Evolutionary conservation across 2,329 filamentous ascomycete species (phyloP).

Genomic region (Colletotrichum lini): DNA sequence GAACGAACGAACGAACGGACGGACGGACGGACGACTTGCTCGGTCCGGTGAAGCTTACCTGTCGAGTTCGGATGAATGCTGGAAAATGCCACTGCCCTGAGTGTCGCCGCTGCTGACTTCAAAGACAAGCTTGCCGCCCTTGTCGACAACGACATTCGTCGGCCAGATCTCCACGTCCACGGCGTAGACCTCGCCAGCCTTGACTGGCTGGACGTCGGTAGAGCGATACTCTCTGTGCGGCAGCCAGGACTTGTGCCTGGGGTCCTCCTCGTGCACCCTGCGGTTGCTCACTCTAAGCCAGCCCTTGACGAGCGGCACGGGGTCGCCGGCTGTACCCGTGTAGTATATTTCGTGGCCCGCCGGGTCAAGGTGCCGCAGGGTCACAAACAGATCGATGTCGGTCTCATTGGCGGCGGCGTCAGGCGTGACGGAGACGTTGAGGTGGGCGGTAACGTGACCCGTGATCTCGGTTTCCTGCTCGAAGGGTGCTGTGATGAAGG

Average conservation of each 20-base stretch:
- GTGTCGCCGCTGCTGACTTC: slow-evolving; percentile 71
- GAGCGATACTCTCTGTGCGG: slow-evolving; percentile 72
- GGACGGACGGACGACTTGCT: not conserved
- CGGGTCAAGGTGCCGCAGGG: slow-evolving; percentile 70
- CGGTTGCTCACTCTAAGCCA: slow-evolving; percentile 73
- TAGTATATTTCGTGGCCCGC: slow-evolving; percentile 72
- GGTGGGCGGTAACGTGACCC: slow-evolving; percentile 74
- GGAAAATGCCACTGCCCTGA: slow-evolving; percentile 71
- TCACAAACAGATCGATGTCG: slow-evolving; percentile 77
- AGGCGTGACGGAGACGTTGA: slow-evolving; percentile 75
- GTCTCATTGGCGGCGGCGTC: slow-evolving; percentile 57
- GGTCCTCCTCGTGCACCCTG: slow-evolving; percentile 65
- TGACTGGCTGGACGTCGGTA: slow-evolving; percentile 68
- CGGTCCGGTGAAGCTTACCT: slow-evolving; percentile 55
- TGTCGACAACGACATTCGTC: slow-evolving; percentile 67
- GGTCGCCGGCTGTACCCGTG: slow-evolving; percentile 76
- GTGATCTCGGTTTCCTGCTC: slow-evolving; percentile 78
- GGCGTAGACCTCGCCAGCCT: slow-evolving; percentile 67
- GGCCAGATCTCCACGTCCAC: slow-evolving; percentile 78
- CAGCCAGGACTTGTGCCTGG: slow-evolving; percentile 66
- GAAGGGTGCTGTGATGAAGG: slow-evolving; percentile 72
- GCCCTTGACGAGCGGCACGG: slow-evolving; percentile 74
- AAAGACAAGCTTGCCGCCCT: slow-evolving; percentile 67
- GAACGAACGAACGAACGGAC: slow-evolving; percentile 43
- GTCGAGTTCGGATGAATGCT: slow-evolving; percentile 65